phyloP scores from a whole-genome alignment of 352 stramenopile genomes.

The Blastocystis sp. region DNA sequence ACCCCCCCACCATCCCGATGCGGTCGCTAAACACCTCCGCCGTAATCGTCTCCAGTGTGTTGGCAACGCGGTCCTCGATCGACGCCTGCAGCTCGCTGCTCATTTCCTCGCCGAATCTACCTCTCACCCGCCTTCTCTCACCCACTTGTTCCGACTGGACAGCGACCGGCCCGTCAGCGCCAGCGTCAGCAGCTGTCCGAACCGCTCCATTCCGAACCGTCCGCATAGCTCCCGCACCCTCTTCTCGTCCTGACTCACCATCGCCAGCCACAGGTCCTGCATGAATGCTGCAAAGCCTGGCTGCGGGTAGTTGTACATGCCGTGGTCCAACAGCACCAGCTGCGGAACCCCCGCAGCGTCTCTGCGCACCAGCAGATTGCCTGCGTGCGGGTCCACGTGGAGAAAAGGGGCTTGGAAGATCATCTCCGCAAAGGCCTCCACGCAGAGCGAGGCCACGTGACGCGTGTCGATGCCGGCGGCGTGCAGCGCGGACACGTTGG shows the following conservation, averaged over 20 bases:
- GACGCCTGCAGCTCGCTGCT: not conserved
- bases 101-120: constrained; percentile 50
- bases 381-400: constrained; percentile 44
- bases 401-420: constrained; percentile 52
- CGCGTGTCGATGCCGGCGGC: not conserved
- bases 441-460: constrained; percentile 1
- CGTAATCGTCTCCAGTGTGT: constrained; percentile 5
- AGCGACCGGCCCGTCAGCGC: constrained; percentile 35
- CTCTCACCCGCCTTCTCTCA: not conserved
- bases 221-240: constrained; percentile 58
- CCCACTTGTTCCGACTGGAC: constrained; percentile 1
- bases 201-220: not conserved
- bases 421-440: constrained; percentile 38
- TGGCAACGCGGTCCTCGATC: not conserved
- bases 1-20: not conserved
- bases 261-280: constrained; percentile 73
- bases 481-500: not conserved
- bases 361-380: constrained; percentile 44
- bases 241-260: constrained; percentile 68
- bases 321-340: constrained; percentile 75
- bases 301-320: constrained; percentile 74
- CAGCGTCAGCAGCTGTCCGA: not conserved
- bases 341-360: constrained; percentile 60
- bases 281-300: constrained; percentile 72
- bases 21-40: constrained; percentile 16